phyloP scores from a whole-genome alignment of 1,284 basidiomycete genomes.

The Austropuccinia psidii region DNA sequence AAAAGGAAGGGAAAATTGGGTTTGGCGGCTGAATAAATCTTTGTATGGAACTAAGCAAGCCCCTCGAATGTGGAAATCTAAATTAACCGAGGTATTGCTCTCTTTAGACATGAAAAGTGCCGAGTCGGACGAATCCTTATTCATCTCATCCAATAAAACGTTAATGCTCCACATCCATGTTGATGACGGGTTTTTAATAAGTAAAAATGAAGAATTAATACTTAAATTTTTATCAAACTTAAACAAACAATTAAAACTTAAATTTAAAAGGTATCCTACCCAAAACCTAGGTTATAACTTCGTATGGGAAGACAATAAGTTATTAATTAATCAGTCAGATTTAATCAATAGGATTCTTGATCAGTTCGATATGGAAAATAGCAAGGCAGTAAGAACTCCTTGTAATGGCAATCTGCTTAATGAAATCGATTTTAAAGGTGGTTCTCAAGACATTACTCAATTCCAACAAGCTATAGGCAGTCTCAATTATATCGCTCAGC shows the following conservation, averaged over 20 bases:
- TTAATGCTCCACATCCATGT: constrained; percentile 1
- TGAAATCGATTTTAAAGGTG: background rate
- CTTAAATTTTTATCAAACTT: background rate
- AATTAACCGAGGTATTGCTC: background rate
- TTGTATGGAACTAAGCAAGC: constrained; percentile 3
- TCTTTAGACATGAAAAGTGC: background rate
- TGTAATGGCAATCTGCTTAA: background rate
- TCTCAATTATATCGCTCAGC: background rate
- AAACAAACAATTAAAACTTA: background rate
- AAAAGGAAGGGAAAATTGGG: too few species aligned
- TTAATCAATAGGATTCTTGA: background rate
- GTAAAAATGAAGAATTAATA: background rate
- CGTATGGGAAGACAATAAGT: background rate
- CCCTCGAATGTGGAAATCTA: background rate
- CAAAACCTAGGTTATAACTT: background rate
- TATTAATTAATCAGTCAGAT: background rate
- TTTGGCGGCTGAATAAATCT: too few species aligned
- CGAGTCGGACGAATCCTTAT: background rate
- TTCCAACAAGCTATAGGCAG: background rate
- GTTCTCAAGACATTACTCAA: background rate
- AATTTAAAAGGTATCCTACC: background rate
- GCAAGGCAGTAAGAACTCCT: background rate
- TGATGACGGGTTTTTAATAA: background rate
- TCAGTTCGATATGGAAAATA: background rate
- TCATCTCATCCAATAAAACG: background rate